Base-by-base conservation (phyloP, 176 grass and related monocot genomes). In the Luzula sylvatica region DNA sequence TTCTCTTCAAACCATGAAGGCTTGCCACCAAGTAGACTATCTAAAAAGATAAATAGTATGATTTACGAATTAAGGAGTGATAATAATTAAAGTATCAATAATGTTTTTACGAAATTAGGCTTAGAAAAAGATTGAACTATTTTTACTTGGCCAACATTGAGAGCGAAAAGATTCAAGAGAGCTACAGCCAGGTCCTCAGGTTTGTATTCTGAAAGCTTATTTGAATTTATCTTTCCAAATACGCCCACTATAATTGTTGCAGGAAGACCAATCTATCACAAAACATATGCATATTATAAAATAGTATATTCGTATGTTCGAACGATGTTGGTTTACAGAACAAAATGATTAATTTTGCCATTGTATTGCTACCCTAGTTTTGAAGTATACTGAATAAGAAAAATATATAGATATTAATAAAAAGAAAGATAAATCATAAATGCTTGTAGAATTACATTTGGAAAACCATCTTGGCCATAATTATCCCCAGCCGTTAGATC, bases 11-110 rank as follows among this genome's bases (percentile, higher is more conserved):
- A n/a, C 92, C 85, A 55, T 80, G 89, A 47, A 89, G 81, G 69
- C 86, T 96, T 23, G 92, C 92, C 56, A 96, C 92, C 60, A 89
- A 88, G 39, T 88, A 96, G 42, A 84, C 77, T 78, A 96, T 96
- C 92, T 96, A 74, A 12, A 82, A n/a, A n/a, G n/a, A 61, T 15
- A 73, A 14, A 72, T 17, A 65, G 25, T 24, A 43, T 38, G 42
- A 59, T 21, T 3, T 70, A 52, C 49, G 42, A 17, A 15, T n/a
- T 46, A 0, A 2, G 38, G 13, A 49, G 29, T 46, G 41, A 26
- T 14, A n/a, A n/a, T n/a, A n/a, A n/a, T n/a, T n/a, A n/a, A n/a
- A n/a, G n/a, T n/a, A n/a, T n/a, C n/a, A n/a, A n/a, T n/a, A n/a
- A n/a, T n/a, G n/a, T n/a, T n/a, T n/a, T n/a, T n/a, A n/a, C n/a